phyloP scores from a whole-genome alignment of 2,329 filamentous ascomycete genomes.

The Pseudogymnoascus sp. region DNA sequence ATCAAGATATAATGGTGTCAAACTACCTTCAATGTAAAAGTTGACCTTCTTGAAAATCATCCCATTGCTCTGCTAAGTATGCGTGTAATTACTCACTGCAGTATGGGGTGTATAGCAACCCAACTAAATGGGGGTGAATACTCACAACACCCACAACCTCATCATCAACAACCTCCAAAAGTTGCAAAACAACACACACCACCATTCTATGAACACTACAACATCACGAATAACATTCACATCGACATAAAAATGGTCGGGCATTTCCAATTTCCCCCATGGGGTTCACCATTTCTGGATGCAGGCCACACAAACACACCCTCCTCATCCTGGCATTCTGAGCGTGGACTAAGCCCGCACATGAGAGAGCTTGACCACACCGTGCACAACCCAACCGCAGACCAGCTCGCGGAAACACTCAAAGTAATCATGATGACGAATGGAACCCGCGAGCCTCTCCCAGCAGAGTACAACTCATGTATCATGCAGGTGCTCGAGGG shows the following conservation, averaged over 20 bases:
- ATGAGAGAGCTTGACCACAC: conserved; percentile 23
- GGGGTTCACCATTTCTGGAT: conserved; percentile 11
- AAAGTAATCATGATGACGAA: conserved; percentile 31
- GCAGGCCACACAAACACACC: conserved; percentile 12
- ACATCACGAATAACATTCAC: background rate
- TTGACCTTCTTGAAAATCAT: background rate
- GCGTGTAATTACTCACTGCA: background rate
- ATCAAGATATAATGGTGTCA: background rate
- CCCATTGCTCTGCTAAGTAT: background rate
- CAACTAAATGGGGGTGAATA: background rate
- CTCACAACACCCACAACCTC: background rate
- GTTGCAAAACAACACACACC: background rate
- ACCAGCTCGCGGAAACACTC: conserved; percentile 29
- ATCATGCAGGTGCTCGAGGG: conserved; percentile 30
- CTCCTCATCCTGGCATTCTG: background rate
- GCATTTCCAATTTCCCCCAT: background rate
- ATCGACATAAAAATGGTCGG: background rate
- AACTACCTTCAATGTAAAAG: background rate
- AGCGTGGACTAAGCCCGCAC: conserved; percentile 19
- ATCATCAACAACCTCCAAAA: background rate
- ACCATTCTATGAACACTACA: background rate
- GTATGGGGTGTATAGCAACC: background rate
- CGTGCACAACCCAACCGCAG: conserved; percentile 27
- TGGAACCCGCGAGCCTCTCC: conserved; percentile 22
- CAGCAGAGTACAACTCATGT: conserved; percentile 28